phyloP scores from a whole-genome alignment of 768 basidiomycete genomes.

The Agaricus sinodeliciosus region DNA sequence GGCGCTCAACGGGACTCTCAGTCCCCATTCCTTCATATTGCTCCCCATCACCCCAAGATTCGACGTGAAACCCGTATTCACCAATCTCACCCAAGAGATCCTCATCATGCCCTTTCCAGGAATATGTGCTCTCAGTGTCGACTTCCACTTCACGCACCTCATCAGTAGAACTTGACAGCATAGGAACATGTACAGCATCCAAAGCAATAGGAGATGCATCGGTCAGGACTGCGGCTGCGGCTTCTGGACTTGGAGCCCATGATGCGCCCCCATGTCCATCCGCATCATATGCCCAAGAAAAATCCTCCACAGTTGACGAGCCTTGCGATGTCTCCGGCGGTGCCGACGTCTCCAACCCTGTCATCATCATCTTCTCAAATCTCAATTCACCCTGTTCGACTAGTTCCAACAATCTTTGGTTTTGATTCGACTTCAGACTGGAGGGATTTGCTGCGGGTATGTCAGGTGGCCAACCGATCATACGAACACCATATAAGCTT shows the following conservation, averaged over 20 bases:
- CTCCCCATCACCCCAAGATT: background rate
- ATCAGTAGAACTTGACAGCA: background rate
- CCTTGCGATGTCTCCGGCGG: slow-evolving; percentile 3
- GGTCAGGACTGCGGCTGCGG: background rate
- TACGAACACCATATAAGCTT: slow-evolving; percentile 47
- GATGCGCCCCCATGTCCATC: slow-evolving; percentile 17
- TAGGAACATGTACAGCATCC: background rate
- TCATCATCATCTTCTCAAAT: slow-evolving; percentile 31
- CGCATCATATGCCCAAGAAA: slow-evolving; percentile 39
- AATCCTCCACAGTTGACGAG: slow-evolving; percentile 22
- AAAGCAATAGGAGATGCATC: background rate
- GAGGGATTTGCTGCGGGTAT: slow-evolving; percentile 62
- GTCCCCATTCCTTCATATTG: background rate
- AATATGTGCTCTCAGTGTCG: background rate
- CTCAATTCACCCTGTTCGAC: slow-evolving; percentile 40
- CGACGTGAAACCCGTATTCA: slow-evolving; percentile 2
- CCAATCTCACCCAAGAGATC: slow-evolving; percentile 4
- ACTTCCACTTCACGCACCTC: background rate
- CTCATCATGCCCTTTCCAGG: background rate
- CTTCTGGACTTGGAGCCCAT: too few species aligned
- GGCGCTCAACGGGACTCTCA: slow-evolving; percentile 2
- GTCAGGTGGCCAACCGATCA: slow-evolving; percentile 58
- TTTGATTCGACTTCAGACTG: slow-evolving; percentile 45
- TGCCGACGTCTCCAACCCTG: slow-evolving; percentile 1
- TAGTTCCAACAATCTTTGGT: slow-evolving; percentile 44